phyloP scores from a whole-genome alignment of 1,139 yeast genomes.

The Blastobotrys malaysiensis region DNA sequence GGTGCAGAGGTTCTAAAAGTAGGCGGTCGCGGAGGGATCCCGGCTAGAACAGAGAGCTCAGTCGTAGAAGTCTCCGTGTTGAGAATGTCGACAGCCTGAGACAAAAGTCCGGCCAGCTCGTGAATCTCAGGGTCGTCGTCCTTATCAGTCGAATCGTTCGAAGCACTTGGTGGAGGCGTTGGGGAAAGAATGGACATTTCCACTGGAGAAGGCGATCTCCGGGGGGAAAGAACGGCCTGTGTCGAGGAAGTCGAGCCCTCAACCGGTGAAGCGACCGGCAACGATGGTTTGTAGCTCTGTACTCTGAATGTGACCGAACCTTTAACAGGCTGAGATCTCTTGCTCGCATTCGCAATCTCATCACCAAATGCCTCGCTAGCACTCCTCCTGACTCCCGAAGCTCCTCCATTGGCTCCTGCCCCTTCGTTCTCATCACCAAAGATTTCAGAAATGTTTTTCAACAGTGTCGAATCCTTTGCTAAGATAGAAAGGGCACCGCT shows the following conservation, averaged over 20 bases:
- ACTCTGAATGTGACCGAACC: neutral
- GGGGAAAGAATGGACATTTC: neutral
- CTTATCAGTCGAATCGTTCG: neutral
- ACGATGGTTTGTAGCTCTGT: neutral
- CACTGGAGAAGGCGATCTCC: neutral
- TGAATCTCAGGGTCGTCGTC: conserved; percentile 10
- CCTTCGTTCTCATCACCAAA: conserved; percentile 1
- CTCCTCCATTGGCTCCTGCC: neutral
- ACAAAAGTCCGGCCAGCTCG: conserved; percentile 12
- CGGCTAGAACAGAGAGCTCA: neutral
- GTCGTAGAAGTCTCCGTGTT: neutral
- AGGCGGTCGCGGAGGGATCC: neutral
- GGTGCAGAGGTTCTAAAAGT: neutral
- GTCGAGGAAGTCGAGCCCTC: neutral
- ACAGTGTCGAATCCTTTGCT: conserved; percentile 26
- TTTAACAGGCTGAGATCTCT: neutral
- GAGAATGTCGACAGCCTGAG: conserved; percentile 10
- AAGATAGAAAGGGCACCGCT: conserved; percentile 25
- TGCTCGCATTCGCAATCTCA: neutral
- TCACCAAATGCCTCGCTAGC: neutral
- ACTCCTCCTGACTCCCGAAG: neutral
- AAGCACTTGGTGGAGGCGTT: neutral
- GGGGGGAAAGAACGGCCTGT: neutral
- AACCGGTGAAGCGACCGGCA: neutral
- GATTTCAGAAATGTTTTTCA: conserved; percentile 18